Base-by-base conservation (phyloP, 2,329 filamentous ascomycete genomes). In the Colletotrichum chrysophilum region DNA sequence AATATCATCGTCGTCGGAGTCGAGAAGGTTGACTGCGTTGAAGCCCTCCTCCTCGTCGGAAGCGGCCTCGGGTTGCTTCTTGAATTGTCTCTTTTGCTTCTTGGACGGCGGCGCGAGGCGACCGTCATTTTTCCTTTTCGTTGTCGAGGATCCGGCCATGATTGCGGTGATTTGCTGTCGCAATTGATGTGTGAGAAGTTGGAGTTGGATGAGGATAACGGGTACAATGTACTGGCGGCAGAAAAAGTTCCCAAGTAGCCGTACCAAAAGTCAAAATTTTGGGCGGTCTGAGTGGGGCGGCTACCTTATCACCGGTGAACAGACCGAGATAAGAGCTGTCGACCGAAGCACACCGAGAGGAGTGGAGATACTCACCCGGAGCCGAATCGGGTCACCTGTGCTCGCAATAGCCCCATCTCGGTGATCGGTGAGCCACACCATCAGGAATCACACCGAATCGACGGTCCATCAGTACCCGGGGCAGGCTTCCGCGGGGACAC, bases 1-100 rank as follows among this genome's bases (percentile, higher is more conserved):
- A 68, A 91, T 86, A 70, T 91, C 89, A 71, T 91, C 89, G n/a
- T 87, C 80, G 78, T 92, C 90, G 7, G 89, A 91, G 80, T 91
- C 89, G 66, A 91, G 85, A 18, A 91, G 84, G 78, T 91, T 87
- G 76, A 90, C 88, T 3, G 89, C 86, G 34, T 87, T 83, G 80
- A 90, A 90, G 68, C 85, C 84, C 65, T 87, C 80, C 34, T 84
- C 82, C 7, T 85, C 81, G 10, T 85, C 85, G n/a, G 84, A 82
- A 48, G 87, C 88, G n/a, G 87, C 88, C 74, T 88, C 87, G 85
- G 89, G 90, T 82, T 90, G 85, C 82, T 91, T 90, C 71, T 86
- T 83, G 75, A 87, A 79, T 75, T 87, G 85, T 83, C 80, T 77
- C 77, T 85, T 87, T 66, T 83, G 82, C 82, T 86, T 91, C 84